These are phyloP conservation scores for Setomelanomma holmii DNA, from an alignment of 2,329 filamentous ascomycete genomes.

Conservation along the genomic window DNA sequence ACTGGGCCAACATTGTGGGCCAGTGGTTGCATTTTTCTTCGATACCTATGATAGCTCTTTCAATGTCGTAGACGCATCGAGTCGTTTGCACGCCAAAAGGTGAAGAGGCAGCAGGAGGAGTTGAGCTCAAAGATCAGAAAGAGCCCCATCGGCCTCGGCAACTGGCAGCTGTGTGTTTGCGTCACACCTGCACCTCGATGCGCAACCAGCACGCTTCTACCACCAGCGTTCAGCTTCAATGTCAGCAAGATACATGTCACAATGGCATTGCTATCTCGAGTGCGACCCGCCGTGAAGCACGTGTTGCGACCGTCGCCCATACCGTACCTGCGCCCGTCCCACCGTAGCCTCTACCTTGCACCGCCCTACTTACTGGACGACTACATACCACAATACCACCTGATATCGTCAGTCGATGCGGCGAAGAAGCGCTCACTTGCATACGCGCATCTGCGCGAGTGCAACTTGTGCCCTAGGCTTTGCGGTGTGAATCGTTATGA, in stretches of 20 bases:
- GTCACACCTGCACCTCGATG: conserved; percentile 2
- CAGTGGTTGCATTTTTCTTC: too few relatives aligned
- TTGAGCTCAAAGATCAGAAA: too few relatives aligned
- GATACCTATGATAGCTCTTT: too few relatives aligned
- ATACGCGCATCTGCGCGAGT: conserved; percentile 77
- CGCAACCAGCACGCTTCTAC: neutral
- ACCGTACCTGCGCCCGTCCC: neutral
- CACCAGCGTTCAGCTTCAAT: neutral
- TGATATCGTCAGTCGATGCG: conserved; percentile 71
- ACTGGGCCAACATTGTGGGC: too few relatives aligned
- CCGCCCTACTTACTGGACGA: conserved; percentile 74
- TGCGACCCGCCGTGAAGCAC: conserved; percentile 18
- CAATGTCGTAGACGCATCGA: too few relatives aligned
- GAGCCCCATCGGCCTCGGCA: conserved; percentile 11
- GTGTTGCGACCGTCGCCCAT: neutral
- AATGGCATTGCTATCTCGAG: conserved; percentile 16
- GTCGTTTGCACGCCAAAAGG: too few relatives aligned
- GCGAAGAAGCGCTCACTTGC: conserved; percentile 76
- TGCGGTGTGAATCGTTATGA: conserved; percentile 85
- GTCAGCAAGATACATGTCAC: neutral
- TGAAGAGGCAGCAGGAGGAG: too few relatives aligned
- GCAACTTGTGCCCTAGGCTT: conserved; percentile 79
- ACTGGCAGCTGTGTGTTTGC: conserved; percentile 4
- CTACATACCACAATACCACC: conserved; percentile 76
- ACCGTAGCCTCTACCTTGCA: conserved; percentile 58